A percentile compares a stretch with the other conserved stretches of the same genome.
Conservation (phyloP, 768 basidiomycete species). For the Termitomyces sp. region DNA sequence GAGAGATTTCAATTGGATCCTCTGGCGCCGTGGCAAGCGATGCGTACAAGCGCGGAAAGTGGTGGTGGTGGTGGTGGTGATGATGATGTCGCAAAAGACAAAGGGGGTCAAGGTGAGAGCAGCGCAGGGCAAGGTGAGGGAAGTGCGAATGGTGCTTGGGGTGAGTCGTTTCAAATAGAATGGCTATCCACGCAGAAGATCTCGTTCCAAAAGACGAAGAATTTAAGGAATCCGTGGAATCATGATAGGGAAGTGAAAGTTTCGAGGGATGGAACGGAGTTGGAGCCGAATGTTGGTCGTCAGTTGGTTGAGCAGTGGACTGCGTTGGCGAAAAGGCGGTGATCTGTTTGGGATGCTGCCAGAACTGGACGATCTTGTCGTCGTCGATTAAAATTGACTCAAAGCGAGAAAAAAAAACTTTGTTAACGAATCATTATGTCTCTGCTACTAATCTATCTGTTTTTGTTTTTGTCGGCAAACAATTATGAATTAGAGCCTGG, state of each 20-base stretch:
- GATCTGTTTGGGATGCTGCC: background rate
- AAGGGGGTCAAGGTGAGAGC: slow-evolving; percentile 15
- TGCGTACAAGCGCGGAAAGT: slow-evolving; percentile 13
- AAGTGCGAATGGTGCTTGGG: slow-evolving; percentile 87
- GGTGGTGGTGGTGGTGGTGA: background rate
- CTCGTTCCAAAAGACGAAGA: slow-evolving; percentile 70
- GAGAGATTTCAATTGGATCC: slow-evolving; percentile 32
- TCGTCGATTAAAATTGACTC: background rate
- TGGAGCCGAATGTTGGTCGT: slow-evolving; percentile 75
- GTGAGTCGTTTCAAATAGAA: slow-evolving; percentile 73
- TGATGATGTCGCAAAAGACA: background rate
- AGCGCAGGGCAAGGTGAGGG: slow-evolving; percentile 1
- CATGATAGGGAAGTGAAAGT: slow-evolving; percentile 77
- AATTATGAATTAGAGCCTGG: no score
- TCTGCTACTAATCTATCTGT: no score
- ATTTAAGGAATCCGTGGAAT: slow-evolving; percentile 91
- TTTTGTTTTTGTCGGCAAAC: no score
- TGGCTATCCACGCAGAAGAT: slow-evolving; percentile 73
- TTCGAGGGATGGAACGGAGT: slow-evolving; percentile 86
- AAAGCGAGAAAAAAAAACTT: no score
- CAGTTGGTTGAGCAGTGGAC: slow-evolving; percentile 68
- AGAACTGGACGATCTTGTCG: background rate
- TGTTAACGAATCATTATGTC: no score
- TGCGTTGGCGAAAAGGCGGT: slow-evolving; percentile 20
- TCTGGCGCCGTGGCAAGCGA: slow-evolving; percentile 32